Conservation (phyloP, 768 basidiomycete genomes). For the Suillus weaverae region DNA sequence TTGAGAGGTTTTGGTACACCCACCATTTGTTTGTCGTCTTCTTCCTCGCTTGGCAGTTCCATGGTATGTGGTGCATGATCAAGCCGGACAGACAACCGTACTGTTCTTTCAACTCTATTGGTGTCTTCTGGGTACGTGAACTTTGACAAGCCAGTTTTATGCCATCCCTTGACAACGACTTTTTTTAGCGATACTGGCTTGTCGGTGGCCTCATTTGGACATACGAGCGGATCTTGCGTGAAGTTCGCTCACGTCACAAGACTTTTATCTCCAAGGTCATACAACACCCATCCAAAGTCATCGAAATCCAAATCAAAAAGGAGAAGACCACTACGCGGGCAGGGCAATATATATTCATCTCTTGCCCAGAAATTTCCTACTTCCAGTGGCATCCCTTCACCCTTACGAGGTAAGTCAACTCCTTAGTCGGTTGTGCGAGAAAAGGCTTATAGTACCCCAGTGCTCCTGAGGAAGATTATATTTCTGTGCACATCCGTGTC, state of each 20-base stretch:
- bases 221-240: slow-evolving; percentile 85
- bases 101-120: slow-evolving; percentile 82
- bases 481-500: slow-evolving; percentile 90
- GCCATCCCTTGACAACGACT: slow-evolving; percentile 9
- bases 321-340: slow-evolving; percentile 82
- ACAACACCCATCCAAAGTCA: slow-evolving; percentile 90
- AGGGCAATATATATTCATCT: slow-evolving; percentile 92
- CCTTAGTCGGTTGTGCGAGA: neutral
- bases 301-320: slow-evolving; percentile 98
- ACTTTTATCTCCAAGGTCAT: slow-evolving; percentile 95
- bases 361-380: slow-evolving; percentile 88
- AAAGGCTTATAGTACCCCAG: slow-evolving; percentile 33
- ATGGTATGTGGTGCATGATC: slow-evolving; percentile 98
- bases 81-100: slow-evolving; percentile 85
- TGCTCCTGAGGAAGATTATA: slow-evolving; percentile 93
- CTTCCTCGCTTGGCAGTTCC: slow-evolving; percentile 93
- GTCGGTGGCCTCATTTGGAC: slow-evolving; percentile 86
- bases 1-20: slow-evolving; percentile 89
- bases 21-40: slow-evolving; percentile 90
- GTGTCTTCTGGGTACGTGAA: slow-evolving; percentile 88
- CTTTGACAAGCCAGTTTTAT: neutral
- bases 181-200: slow-evolving; percentile 79
- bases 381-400: slow-evolving; percentile 99
- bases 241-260: slow-evolving; percentile 85
- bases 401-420: slow-evolving; percentile 63